These are phyloP conservation scores for Alternaria panax DNA, from an alignment of 2,329 filamentous ascomycete genomes.

Conservation along the genomic window DNA sequence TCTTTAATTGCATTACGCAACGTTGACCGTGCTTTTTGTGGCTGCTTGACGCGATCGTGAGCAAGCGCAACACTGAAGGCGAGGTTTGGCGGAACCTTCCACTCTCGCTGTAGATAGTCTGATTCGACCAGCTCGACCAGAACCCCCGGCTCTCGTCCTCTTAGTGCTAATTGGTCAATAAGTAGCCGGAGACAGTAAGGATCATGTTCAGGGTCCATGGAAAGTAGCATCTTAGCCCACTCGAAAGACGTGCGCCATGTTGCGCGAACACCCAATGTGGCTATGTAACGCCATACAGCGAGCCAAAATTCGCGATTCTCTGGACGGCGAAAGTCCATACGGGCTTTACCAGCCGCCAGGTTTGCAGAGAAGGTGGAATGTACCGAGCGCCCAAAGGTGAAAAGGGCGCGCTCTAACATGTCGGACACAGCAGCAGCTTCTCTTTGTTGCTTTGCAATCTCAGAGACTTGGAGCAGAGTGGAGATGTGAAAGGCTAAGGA, in stretches of 20 bases:
- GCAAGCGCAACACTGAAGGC: conserved; percentile 80
- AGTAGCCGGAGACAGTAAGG: conserved; percentile 83
- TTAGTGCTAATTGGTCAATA: conserved; percentile 84
- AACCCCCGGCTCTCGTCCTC: conserved; percentile 77
- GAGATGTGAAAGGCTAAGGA: conserved; percentile 84
- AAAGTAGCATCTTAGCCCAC: conserved; percentile 86
- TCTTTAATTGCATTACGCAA: conserved; percentile 73
- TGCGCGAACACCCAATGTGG: conserved; percentile 85
- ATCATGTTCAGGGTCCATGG: conserved; percentile 74
- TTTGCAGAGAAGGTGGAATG: conserved; percentile 81
- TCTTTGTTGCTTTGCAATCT: conserved; percentile 88
- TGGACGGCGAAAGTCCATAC: conserved; percentile 79
- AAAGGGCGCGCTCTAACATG: conserved; percentile 87
- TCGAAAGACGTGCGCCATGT: conserved; percentile 93
- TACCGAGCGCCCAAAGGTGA: conserved; percentile 88
- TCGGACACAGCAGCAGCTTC: conserved; percentile 87
- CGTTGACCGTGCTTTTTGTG: conserved; percentile 68
- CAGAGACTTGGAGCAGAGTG: conserved; percentile 90
- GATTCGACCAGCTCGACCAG: conserved; percentile 73
- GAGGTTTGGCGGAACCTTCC: conserved; percentile 71
- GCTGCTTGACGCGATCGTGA: conserved; percentile 73
- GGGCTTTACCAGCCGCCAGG: conserved; percentile 78
- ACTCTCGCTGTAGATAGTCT: conserved; percentile 56
- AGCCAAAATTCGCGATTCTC: conserved; percentile 96
- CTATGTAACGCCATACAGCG: conserved; percentile 86